phyloP scores from a whole-genome alignment of 2,329 filamentous ascomycete genomes.

The Macroventuria anomochaeta region DNA sequence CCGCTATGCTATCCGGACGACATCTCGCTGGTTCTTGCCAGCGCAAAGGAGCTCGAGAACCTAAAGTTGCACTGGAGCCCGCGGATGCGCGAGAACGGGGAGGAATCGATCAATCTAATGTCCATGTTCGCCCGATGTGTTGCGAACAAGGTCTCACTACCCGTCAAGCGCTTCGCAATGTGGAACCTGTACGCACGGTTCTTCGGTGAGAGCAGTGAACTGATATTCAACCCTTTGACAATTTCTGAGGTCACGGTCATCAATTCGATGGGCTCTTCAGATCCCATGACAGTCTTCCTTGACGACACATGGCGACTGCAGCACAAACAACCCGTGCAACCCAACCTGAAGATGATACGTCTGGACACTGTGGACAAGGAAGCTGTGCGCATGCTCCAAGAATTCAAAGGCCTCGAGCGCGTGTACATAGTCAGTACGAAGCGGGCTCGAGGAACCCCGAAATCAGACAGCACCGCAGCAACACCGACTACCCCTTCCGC shows the following conservation, averaged over 20 bases:
- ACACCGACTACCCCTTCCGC: constrained; percentile 40
- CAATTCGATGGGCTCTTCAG: constrained; percentile 58
- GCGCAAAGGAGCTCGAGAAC: constrained; percentile 61
- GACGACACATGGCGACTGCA: constrained; percentile 61
- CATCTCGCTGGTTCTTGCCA: constrained; percentile 61
- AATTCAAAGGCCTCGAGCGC: constrained; percentile 55
- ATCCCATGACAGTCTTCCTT: constrained; percentile 59
- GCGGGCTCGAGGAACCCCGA: constrained; percentile 30
- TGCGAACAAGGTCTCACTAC: constrained; percentile 54
- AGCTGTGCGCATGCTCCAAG: constrained; percentile 52
- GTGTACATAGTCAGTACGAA: constrained; percentile 59
- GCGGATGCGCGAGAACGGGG: constrained; percentile 65
- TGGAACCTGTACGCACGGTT: constrained; percentile 66
- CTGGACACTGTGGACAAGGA: constrained; percentile 57
- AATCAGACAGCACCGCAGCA: constrained; percentile 34
- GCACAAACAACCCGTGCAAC: constrained; percentile 32
- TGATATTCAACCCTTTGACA: constrained; percentile 50
- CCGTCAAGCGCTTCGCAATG: constrained; percentile 59
- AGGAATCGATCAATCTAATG: constrained; percentile 62
- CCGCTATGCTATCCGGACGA: constrained; percentile 70
- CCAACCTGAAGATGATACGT: constrained; percentile 56
- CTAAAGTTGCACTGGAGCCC: constrained; percentile 67
- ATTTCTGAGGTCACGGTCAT: constrained; percentile 61
- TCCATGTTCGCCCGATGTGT: constrained; percentile 64
- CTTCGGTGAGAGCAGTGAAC: constrained; percentile 53